Evolutionary conservation across 306 rosid species (phyloP).

Genomic region (Prunus persica): Prunus_persica_NCBIv2 NC_034011.1:20722501-20723000

Average conservation of each 20-base stretch:
- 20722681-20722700: neutral
- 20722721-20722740: no score
- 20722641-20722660: neutral
- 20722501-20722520: neutral
- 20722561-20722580: neutral
- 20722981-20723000: no score
- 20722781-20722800: no score
- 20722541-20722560: neutral
- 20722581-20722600: neutral
- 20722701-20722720: no score
- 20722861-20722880: no score
- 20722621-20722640: neutral
- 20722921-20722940: no score
- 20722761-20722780: neutral
- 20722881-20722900: no score
- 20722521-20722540: neutral
- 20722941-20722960: fast-evolving
- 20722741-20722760: neutral
- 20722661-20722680: neutral
- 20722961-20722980: no score
- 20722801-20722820: no score
- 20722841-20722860: no score
- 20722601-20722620: neutral
- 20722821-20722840: no score
- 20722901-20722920: no score